Evolutionary conservation across 352 stramenopile genomes (phyloP).

Genomic region (Phytophthora niederhauseri): DNA sequence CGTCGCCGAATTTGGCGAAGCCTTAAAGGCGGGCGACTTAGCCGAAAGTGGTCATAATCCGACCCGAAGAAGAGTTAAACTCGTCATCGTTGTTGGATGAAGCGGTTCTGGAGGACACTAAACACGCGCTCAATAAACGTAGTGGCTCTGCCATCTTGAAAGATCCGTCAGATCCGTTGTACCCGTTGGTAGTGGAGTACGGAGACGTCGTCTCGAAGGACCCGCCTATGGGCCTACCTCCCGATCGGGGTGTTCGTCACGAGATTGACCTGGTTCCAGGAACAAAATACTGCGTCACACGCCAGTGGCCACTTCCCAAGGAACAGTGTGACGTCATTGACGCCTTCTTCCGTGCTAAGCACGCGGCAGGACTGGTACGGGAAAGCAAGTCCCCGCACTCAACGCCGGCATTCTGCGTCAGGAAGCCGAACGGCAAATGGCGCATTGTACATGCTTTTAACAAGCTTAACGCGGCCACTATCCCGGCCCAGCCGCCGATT

Average conservation of each 20-base stretch:
- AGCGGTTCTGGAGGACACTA: neutral
- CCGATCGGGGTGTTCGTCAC: constrained; percentile 23
- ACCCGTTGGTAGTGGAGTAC: constrained; percentile 8
- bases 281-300: constrained; percentile 28
- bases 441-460: too few relatives aligned
- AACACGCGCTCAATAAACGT: neutral
- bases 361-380: too few relatives aligned
- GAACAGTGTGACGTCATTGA: constrained; percentile 14
- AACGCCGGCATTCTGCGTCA: too few relatives aligned
- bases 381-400: too few relatives aligned
- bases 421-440: too few relatives aligned
- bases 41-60: too few relatives aligned
- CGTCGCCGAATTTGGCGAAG: too few relatives aligned
- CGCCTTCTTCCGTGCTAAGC: too few relatives aligned
- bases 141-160: neutral
- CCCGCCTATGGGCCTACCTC: constrained; percentile 12
- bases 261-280: constrained; percentile 26
- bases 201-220: constrained; percentile 26
- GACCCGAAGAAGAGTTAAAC: neutral
- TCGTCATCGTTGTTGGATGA: neutral
- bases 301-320: constrained; percentile 31
- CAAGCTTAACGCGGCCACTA: too few relatives aligned
- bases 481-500: too few relatives aligned
- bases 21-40: too few relatives aligned
- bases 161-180: neutral